phyloP scores from a whole-genome alignment of 2,329 filamentous ascomycete species.

The Hymenoscyphus scutula region DNA sequence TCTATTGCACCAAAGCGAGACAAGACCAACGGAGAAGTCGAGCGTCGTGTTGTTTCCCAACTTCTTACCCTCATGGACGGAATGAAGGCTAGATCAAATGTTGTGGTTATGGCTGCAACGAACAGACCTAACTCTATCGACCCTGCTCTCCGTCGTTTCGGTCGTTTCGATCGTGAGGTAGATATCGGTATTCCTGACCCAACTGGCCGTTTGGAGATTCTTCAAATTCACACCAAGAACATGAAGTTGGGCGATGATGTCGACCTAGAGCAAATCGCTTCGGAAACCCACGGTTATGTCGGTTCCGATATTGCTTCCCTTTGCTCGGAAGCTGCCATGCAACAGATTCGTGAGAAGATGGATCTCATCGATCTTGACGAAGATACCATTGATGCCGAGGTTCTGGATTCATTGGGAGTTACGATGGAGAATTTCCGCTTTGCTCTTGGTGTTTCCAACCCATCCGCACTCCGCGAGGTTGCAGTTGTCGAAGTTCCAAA shows the following conservation, averaged over 20 bases:
- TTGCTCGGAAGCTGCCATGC: slow-evolving; percentile 98
- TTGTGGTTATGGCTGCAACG: slow-evolving; percentile 98
- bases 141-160: slow-evolving; percentile 93
- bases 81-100: slow-evolving; percentile 98
- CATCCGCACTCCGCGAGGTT: slow-evolving; percentile 96
- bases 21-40: slow-evolving; percentile 98
- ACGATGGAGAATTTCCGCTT: slow-evolving; percentile 99
- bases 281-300: slow-evolving; percentile 98
- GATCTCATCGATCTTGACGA: slow-evolving; percentile 98
- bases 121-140: slow-evolving; percentile 99
- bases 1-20: slow-evolving; percentile 99
- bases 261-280: slow-evolving; percentile 91
- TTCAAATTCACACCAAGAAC: slow-evolving; percentile 99
- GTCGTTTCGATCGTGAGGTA: slow-evolving; percentile 97
- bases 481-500: slow-evolving; percentile 99
- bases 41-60: slow-evolving; percentile 97
- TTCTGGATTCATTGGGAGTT: slow-evolving; percentile 94
- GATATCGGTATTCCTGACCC: slow-evolving; percentile 98
- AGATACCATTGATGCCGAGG: slow-evolving; percentile 98
- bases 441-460: slow-evolving; percentile 95
- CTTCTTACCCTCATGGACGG: slow-evolving; percentile 97
- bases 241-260: slow-evolving; percentile 99
- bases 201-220: slow-evolving; percentile 96
- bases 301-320: slow-evolving; percentile 97
- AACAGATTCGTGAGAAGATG: slow-evolving; percentile 99